phyloP scores from a whole-genome alignment of 2,329 filamentous ascomycete species.

The Coleophoma eucalyptorum region DNA sequence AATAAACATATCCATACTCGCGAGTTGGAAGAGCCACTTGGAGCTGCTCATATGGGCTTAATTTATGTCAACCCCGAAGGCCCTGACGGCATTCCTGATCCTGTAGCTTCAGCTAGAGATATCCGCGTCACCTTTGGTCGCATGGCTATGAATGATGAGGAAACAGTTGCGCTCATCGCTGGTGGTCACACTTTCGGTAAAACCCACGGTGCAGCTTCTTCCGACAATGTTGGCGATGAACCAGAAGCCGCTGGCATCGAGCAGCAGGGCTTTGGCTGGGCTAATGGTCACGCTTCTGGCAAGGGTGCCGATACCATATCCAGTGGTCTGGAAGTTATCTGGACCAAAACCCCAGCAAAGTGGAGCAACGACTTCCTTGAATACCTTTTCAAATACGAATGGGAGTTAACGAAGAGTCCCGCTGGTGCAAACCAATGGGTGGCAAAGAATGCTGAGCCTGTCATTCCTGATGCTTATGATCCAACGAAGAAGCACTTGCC shows the following conservation, averaged over 20 bases:
- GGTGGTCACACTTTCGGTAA: slow-evolving; percentile 79
- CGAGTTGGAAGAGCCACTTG: slow-evolving; percentile 65
- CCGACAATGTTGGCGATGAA: slow-evolving; percentile 62
- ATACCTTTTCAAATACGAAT: slow-evolving; percentile 75
- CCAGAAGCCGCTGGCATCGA: slow-evolving; percentile 62
- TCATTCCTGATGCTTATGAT: slow-evolving; percentile 71
- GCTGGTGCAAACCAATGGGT: slow-evolving; percentile 76
- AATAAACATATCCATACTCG: slow-evolving; percentile 51
- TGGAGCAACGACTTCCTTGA: slow-evolving; percentile 74
- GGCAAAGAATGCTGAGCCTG: slow-evolving; percentile 61
- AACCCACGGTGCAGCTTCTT: slow-evolving; percentile 69
- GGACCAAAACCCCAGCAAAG: slow-evolving; percentile 72
- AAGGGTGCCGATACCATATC: slow-evolving; percentile 73
- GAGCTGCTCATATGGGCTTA: slow-evolving; percentile 68
- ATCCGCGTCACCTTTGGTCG: slow-evolving; percentile 72
- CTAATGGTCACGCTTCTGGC: slow-evolving; percentile 58
- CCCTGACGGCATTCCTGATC: slow-evolving; percentile 68
- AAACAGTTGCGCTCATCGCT: slow-evolving; percentile 75
- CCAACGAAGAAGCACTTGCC: slow-evolving; percentile 67
- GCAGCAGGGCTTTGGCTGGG: slow-evolving; percentile 70
- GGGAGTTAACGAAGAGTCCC: slow-evolving; percentile 72
- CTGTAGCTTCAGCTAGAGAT: slow-evolving; percentile 63
- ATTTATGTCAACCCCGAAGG: slow-evolving; percentile 84
- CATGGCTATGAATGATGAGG: slow-evolving; percentile 82
- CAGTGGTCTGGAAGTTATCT: slow-evolving; percentile 73